A percentile compares a stretch with the other conserved stretches of the same genome.
Evolutionary conservation across 306 rosid species (phyloP).

Genomic region (Quercus alba): DNA sequence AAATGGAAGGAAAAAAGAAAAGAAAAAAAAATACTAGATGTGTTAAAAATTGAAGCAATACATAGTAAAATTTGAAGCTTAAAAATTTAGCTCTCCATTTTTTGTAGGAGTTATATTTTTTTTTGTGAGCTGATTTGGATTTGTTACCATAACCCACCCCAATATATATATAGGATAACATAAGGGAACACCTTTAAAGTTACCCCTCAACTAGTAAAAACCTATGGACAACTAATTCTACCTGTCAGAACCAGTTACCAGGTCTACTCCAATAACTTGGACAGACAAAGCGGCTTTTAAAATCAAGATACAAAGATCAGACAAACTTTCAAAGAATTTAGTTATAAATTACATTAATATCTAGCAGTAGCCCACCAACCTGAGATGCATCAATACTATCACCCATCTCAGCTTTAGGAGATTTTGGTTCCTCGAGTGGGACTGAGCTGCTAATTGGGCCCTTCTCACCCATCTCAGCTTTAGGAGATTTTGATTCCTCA

Average conservation of each 20-base stretch:
- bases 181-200: too few relatives aligned
- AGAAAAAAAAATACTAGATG: neutral
- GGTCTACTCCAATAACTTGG: neutral
- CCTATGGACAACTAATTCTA: too few relatives aligned
- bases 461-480: conserved; percentile 8
- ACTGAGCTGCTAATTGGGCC: conserved; percentile 13
- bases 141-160: neutral
- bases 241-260: too few relatives aligned
- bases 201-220: too few relatives aligned
- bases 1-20: neutral
- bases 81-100: neutral
- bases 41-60: neutral
- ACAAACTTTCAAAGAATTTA: neutral
- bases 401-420: conserved; percentile 8
- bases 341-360: neutral
- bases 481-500: conserved; percentile 10
- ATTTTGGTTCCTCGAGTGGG: conserved; percentile 3
- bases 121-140: neutral
- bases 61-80: neutral
- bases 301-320: neutral
- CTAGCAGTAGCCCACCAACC: conserved; percentile 23
- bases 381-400: neutral
- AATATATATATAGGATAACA: neutral
- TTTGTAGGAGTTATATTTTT: neutral
- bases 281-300: neutral